phyloP scores from a whole-genome alignment of 805 yeast species.

The Ogataea corticis region DNA sequence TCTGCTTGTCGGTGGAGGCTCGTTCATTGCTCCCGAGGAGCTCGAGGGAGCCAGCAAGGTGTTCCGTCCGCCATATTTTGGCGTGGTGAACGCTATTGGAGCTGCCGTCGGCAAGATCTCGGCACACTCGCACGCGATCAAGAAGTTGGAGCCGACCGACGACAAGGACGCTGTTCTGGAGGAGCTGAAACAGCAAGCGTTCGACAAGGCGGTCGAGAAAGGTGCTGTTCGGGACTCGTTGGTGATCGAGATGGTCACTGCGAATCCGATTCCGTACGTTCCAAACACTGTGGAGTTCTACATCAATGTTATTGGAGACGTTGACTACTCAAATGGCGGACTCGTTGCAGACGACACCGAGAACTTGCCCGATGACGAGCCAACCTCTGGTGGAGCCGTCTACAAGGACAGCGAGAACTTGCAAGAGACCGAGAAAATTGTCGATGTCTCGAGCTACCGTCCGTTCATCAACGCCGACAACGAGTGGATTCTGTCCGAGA shows the following conservation, averaged over 20 bases:
- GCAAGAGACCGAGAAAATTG: slow-evolving; percentile 14
- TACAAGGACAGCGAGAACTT: slow-evolving; percentile 4
- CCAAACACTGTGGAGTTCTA: slow-evolving; percentile 35
- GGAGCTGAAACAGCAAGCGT: slow-evolving; percentile 19
- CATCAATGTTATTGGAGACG: slow-evolving; percentile 45
- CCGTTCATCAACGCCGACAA: slow-evolving; percentile 32
- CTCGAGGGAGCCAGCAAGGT: slow-evolving; percentile 43
- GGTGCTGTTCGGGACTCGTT: slow-evolving; percentile 31
- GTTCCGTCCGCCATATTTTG: slow-evolving; percentile 40
- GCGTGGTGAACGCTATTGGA: slow-evolving; percentile 51
- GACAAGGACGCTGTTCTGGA: slow-evolving; percentile 21
- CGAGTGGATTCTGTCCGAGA: slow-evolving; percentile 42
- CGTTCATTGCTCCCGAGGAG: slow-evolving; percentile 38
- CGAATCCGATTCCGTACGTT: slow-evolving; percentile 36
- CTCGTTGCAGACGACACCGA: not conserved
- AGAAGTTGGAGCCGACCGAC: slow-evolving; percentile 15
- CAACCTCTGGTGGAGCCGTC: slow-evolving; percentile 9
- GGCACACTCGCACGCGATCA: slow-evolving; percentile 22
- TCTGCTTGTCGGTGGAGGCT: slow-evolving; percentile 47
- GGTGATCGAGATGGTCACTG: slow-evolving; percentile 23
- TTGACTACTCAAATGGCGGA: slow-evolving; percentile 34
- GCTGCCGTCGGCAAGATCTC: slow-evolving; percentile 48
- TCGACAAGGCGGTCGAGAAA: slow-evolving; percentile 19
- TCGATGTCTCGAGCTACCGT: slow-evolving; percentile 31
- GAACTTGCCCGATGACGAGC: not conserved